Conservation (phyloP, 2,329 filamentous ascomycete genomes). For the Geosmithia putterillii region DNA sequence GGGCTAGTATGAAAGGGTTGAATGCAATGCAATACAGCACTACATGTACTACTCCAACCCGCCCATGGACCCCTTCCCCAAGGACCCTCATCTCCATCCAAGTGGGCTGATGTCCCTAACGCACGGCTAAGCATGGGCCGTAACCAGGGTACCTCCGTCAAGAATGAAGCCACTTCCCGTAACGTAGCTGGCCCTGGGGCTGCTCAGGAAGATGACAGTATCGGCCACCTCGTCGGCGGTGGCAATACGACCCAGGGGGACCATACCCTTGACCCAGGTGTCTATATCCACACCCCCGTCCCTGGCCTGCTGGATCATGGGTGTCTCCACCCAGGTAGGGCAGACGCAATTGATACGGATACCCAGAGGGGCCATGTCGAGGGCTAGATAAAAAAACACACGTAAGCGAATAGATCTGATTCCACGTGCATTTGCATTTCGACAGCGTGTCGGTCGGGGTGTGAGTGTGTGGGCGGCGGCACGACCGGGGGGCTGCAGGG, state of each 20-base stretch:
- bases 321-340: background rate
- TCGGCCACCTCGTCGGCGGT: background rate
- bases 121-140: background rate
- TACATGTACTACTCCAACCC: too few relatives aligned
- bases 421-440: background rate
- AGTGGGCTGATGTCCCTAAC: background rate
- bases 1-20: background rate
- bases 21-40: too few relatives aligned
- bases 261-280: background rate
- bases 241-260: constrained; percentile 1
- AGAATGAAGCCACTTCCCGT: background rate
- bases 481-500: too few relatives aligned
- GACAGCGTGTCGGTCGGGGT: background rate
- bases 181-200: background rate
- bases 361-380: background rate
- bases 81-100: background rate
- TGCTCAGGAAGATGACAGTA: constrained; percentile 1
- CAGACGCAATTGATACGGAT: constrained; percentile 2
- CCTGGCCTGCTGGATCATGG: background rate
- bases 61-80: too few relatives aligned
- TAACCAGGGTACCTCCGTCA: background rate
- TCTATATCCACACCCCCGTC: background rate
- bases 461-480: too few relatives aligned
- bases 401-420: background rate
- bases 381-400: background rate